Base-by-base conservation (phyloP, 2,329 filamentous ascomycete species). In the Aspergillus alliaceus region DNA sequence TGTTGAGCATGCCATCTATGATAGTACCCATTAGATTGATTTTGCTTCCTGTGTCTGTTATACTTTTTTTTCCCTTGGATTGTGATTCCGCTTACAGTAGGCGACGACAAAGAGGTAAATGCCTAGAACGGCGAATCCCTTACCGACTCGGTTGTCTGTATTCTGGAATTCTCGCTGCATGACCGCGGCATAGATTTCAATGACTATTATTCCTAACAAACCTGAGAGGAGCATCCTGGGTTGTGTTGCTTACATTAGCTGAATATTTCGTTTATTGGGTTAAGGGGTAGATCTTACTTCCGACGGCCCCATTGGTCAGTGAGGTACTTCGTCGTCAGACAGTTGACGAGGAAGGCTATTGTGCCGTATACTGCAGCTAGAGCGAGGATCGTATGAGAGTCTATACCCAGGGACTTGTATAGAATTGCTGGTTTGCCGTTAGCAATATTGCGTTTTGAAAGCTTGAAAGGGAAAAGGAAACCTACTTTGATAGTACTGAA, bases 261-360 rank as follows among this genome's bases (percentile, higher is more conserved):
- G 24, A 27, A 29, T 25, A n/a, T 5, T 12, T 12, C 8, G 55
- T 11, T 11, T 22, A 22, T 14, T 27, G 11, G 11, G 27, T 12
- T 2, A 6, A 6, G 18, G 20, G 11, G 9, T 18, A 39, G 20
- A 8, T 62, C 68, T 44, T 64, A 80, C 76, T 83, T 84, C 57
- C 83, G 77, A 34, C 83, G 81, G 42, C 83, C 83, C 83, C 83
- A 86, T 67, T 82, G 81, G 65, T 85, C 83, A 1, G 80, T 80
- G 11, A 86, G 69, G 59, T 73, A 84, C 40, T 75, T 73, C 0
- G 82, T 84, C 0, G 83, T 83, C 29, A 85, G 64, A 24, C 68
- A 66, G 57, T 85, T 86, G 5, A 76, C 75, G 0, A 79, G 6
- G 61, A 85, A 84, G 0, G 81, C 80, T 3, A 80, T 60, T 0